Evolutionary conservation across 208 protist genomes (phyloP).

Genomic region (Leishmania mexicana): DNA sequence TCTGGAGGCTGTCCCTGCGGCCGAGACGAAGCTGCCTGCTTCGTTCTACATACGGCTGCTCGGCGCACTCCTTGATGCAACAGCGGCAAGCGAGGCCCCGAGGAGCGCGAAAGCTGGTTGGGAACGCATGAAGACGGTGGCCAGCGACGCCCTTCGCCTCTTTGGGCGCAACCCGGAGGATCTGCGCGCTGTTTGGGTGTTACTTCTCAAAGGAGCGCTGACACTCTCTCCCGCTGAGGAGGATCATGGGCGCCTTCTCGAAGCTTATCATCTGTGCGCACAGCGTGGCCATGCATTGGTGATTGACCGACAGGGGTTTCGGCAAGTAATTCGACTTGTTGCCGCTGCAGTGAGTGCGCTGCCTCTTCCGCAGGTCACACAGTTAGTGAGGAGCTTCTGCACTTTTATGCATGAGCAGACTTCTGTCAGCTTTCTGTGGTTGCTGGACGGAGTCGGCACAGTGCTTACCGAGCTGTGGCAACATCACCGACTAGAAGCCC

Average conservation of each 20-base stretch:
- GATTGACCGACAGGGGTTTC: constrained; percentile 51
- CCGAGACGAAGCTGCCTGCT: constrained; percentile 59
- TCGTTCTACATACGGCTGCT: constrained; percentile 71
- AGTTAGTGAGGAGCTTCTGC: constrained; percentile 27
- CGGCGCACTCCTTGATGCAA: constrained; percentile 61
- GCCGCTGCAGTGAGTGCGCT: constrained; percentile 31
- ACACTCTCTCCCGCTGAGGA: constrained; percentile 39
- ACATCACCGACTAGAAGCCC: constrained; percentile 30
- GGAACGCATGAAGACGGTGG: constrained; percentile 40
- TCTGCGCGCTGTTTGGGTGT: constrained; percentile 58
- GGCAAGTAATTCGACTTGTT: constrained; percentile 64
- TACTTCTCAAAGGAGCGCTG: constrained; percentile 78
- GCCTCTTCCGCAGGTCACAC: constrained; percentile 8
- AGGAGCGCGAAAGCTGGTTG: constrained; percentile 21
- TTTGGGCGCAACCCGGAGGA: constrained; percentile 51
- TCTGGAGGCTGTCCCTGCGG: constrained; percentile 34
- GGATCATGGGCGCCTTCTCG: constrained; percentile 49
- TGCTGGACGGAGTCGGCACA: constrained; percentile 54
- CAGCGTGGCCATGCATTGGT: constrained; percentile 38
- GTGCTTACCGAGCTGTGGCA: constrained; percentile 59
- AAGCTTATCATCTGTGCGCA: constrained; percentile 68
- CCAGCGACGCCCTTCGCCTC: constrained; percentile 47
- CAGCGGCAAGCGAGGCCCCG: neutral
- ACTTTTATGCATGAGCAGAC: constrained; percentile 54
- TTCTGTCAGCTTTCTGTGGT: constrained; percentile 69